Evolutionary conservation across 1,284 basidiomycete genomes (phyloP), one percentile per base, ranked within the genome.

Genomic region (Ceratobasidium sp.): DNA sequence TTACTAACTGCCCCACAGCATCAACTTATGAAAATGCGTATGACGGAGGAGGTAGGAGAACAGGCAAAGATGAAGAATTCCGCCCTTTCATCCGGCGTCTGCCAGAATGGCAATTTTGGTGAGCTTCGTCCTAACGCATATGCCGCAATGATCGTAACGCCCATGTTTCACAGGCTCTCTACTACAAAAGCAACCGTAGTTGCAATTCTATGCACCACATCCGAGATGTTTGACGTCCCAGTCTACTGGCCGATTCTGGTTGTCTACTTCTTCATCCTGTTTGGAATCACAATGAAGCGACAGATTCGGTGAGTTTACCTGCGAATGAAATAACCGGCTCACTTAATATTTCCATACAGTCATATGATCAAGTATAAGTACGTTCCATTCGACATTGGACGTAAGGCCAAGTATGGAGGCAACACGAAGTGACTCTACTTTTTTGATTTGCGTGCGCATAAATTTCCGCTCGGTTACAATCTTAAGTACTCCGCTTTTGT

Each of bases 351-450:
- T 30, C 34, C 46, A 61, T 52, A 10, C 79, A 96, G 94, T 78
- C 97, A 98, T 82, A 98, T 98, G 97, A 93, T 97, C 85, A 97
- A 97, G 82, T 98, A 98, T 85, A 95, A 93, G 80, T 97, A 94
- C 81, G 83, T 97, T 71, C 94, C 94, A 41, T 97, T 95, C 81
- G 94, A 97, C 79, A 86, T 96, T 76, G 94, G 94, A 16, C 88
- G 93, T 76, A 96, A 96, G 82, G 85, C 89, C 72, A 88, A 89
- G 60, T 94, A 94, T 76, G 89, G 89, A 45, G 80, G 72, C 9
- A 18, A 6, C 32, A 74, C 75, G 72, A 73, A 72, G 32, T 60
- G 36, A 72, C 30, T 30, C n/a, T 28, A 30, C 9, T 18, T 8
- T 61, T 14, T 12, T 43, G 21, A 43, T n/a, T 45, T 30, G 59